Evolutionary conservation across 179 eudicot species (phyloP).

Genomic region (Beta lomatogona): DNA sequence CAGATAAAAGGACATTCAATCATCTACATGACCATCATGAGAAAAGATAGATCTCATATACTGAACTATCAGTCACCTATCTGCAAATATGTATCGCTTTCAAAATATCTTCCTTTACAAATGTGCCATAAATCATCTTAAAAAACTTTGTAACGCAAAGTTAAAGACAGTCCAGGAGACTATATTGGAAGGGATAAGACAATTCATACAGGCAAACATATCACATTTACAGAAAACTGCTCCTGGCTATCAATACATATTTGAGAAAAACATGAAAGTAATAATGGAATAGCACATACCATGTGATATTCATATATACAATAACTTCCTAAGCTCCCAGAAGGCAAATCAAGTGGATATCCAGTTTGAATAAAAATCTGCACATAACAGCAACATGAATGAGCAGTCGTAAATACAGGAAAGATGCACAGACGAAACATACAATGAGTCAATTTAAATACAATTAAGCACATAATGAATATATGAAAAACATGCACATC

Average conservation of each 20-base stretch:
- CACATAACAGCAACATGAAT: constrained; percentile 25
- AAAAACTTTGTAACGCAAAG: background rate
- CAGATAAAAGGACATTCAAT: background rate
- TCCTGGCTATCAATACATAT: background rate
- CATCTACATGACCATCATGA: background rate
- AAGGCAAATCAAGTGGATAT: constrained; percentile 95
- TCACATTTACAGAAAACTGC: background rate
- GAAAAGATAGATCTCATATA: background rate
- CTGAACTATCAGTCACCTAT: background rate
- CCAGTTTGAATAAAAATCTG: constrained; percentile 99
- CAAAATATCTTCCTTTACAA: background rate
- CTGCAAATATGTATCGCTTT: background rate
- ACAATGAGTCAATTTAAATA: background rate
- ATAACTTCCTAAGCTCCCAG: constrained; percentile 98
- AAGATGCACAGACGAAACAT: background rate
- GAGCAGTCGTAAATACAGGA: background rate
- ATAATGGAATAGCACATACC: constrained; percentile 45
- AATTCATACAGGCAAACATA: background rate
- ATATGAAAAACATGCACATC: background rate
- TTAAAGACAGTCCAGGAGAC: background rate
- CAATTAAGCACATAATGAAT: background rate
- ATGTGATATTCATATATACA: constrained; percentile 98
- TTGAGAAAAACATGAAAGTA: background rate
- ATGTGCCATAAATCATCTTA: background rate
- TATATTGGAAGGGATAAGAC: background rate